A percentile compares a stretch with the other conserved stretches of the same genome.
These are phyloP conservation scores for Heterobasidion annosum DNA, from an alignment of 1,284 basidiomycete species.

Conservation along the genomic window DNA sequence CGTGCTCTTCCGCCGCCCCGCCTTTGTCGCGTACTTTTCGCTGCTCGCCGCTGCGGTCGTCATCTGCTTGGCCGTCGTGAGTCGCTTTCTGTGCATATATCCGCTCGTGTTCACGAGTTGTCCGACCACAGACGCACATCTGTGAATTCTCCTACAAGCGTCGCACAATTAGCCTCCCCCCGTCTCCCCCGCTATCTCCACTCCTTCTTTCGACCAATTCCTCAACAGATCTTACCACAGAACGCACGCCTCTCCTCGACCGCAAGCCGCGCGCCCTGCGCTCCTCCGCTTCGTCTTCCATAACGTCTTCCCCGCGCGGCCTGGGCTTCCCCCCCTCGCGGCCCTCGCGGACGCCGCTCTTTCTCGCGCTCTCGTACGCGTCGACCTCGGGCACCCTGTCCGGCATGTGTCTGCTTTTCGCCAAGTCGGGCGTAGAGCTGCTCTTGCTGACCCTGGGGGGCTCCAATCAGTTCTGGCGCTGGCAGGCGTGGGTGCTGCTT, in stretches of 20 bases:
- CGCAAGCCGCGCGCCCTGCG: slow-evolving; percentile 24
- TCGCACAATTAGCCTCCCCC: slow-evolving; percentile 19
- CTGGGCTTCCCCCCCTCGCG: slow-evolving; percentile 23
- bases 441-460: slow-evolving; percentile 75
- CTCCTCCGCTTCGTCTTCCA: slow-evolving; percentile 17
- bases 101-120: neutral
- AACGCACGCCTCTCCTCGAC: slow-evolving; percentile 53
- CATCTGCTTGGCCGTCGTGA: slow-evolving; percentile 52
- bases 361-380: slow-evolving; percentile 82
- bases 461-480: slow-evolving; percentile 82
- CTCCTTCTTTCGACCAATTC: slow-evolving; percentile 21
- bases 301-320: slow-evolving; percentile 15
- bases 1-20: slow-evolving; percentile 64
- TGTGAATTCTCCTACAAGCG: slow-evolving; percentile 37
- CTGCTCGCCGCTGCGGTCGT: slow-evolving; percentile 59
- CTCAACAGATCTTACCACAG: slow-evolving; percentile 33
- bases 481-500: slow-evolving; percentile 78
- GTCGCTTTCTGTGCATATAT: neutral
- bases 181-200: slow-evolving; percentile 23
- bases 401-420: slow-evolving; percentile 89
- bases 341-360: slow-evolving; percentile 43
- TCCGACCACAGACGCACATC: slow-evolving; percentile 41
- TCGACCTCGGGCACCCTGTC: slow-evolving; percentile 88
- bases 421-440: slow-evolving; percentile 91
- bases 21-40: slow-evolving; percentile 80